Conservation (phyloP, 139 green algal genomes). For the Penium margaritaceum region DNA sequence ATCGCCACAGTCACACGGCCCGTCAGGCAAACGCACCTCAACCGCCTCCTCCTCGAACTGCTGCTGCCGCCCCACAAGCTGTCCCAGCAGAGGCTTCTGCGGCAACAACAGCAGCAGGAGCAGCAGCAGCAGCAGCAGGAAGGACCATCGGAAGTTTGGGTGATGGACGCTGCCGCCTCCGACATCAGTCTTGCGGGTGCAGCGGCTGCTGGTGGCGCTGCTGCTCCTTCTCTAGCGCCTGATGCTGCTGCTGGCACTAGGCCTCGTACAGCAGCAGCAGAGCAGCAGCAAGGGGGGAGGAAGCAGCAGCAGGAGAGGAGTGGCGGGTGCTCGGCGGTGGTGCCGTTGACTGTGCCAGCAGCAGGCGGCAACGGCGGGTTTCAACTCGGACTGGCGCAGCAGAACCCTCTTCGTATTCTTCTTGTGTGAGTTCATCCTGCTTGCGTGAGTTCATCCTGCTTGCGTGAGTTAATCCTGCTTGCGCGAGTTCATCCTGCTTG, state of each 20-base stretch:
- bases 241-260: background rate
- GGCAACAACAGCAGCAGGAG: background rate
- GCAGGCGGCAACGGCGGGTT: background rate
- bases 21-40: background rate
- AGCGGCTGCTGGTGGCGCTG: too few relatives aligned
- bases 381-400: background rate
- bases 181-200: background rate
- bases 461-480: too few relatives aligned
- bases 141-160: background rate
- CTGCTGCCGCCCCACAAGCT: background rate
- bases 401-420: slow-evolving; percentile 26
- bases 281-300: background rate
- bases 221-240: too few relatives aligned
- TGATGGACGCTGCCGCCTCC: background rate
- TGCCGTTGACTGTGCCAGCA: background rate
- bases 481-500: too few relatives aligned
- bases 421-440: slow-evolving; percentile 28
- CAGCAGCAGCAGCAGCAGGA: background rate
- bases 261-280: background rate
- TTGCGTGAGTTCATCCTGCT: too few relatives aligned
- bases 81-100: background rate
- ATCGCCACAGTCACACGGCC: background rate
- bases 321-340: background rate
- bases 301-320: background rate
- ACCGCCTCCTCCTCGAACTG: background rate